Evolutionary conservation across 352 stramenopile genomes (phyloP).

Genomic region (Globisporangium rhizosaccharum): DNA sequence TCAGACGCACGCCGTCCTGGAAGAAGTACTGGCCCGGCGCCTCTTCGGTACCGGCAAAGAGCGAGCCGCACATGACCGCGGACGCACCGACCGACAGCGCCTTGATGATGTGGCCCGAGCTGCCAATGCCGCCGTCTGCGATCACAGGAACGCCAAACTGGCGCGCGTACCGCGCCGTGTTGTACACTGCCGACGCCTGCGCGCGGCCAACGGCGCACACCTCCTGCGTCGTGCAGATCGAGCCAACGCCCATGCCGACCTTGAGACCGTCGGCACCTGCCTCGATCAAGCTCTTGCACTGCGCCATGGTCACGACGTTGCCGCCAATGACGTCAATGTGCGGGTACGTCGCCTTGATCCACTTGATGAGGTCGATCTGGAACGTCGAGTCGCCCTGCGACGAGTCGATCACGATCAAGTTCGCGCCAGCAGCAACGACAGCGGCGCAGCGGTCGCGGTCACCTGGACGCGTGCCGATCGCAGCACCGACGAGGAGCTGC

Average conservation of each 20-base stretch:
- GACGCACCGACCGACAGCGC: conserved; percentile 96
- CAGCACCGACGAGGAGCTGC: conserved; percentile 96
- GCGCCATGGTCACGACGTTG: conserved; percentile 98
- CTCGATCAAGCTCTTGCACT: conserved; percentile 98
- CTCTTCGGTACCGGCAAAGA: conserved; percentile 99
- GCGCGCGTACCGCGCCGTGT: conserved; percentile 93
- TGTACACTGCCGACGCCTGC: conserved; percentile 98
- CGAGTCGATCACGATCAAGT: conserved; percentile 99
- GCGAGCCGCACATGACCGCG: conserved; percentile 99
- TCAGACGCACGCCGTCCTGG: conserved; percentile 99
- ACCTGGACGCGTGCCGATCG: conserved; percentile 97
- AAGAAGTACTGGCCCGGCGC: conserved; percentile 99
- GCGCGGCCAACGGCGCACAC: conserved; percentile 97
- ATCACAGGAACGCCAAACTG: conserved; percentile 98
- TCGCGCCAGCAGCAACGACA: conserved; percentile 93
- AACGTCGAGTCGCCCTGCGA: conserved; percentile 98
- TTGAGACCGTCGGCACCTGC: conserved; percentile 98
- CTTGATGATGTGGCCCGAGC: conserved; percentile 98
- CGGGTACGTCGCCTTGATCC: conserved; percentile 96
- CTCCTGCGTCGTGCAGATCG: conserved; percentile 99
- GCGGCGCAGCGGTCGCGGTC: conserved; percentile 93
- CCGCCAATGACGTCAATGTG: conserved; percentile 98
- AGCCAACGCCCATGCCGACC: conserved; percentile 99
- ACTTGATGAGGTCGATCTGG: conserved; percentile 87
- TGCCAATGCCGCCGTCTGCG: conserved; percentile 98